Base-by-base conservation (phyloP, 768 basidiomycete genomes). In the Roridomyces roridus region DNA sequence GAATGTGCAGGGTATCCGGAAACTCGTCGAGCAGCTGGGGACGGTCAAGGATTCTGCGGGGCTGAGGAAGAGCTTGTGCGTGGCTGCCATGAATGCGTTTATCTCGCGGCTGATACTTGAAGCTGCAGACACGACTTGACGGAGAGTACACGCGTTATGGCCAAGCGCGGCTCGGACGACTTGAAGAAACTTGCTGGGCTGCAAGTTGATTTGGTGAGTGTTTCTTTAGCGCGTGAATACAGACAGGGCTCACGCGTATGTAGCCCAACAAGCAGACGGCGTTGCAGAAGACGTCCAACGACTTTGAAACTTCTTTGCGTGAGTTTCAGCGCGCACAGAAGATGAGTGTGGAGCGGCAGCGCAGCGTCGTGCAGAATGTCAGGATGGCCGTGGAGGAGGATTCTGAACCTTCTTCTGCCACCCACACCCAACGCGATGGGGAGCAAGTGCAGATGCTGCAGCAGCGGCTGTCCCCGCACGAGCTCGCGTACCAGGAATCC, bases 401-500 rank as follows among this genome's bases (percentile, higher is more conserved):
- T n/a, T n/a, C n/a, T n/a, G n/a, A n/a, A n/a, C n/a, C n/a, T n/a
- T n/a, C n/a, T n/a, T n/a, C n/a, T n/a, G n/a, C n/a, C n/a, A n/a
- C n/a, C n/a, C n/a, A n/a, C n/a, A n/a, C n/a, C n/a, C n/a, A n/a
- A n/a, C n/a, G n/a, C n/a, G n/a, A n/a, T n/a, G n/a, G n/a, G n/a
- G n/a, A 85, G 50, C 89, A 90, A 68, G 86, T 85, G 0, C 88
- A 90, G 65, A 72, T 86, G 0, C 70, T 92, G 26, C 88, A 92
- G 66, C 76, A 77, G 7, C 88, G 89, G 58, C 74, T 94, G 14
- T 93, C 91, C 1, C 91, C 92, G 0, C 89, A 92, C 58, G 96
- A 98, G 72, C 82, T 98, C 18, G 93, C 93, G 12, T 96, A 96
- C 69, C 96, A 98, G 70, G 96, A 99, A 68, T 92, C 93, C 9